A percentile compares a stretch with the other conserved stretches of the same genome.
These are phyloP conservation scores for Ogataea salicorniae DNA, from an alignment of 805 yeast genomes.

Conservation along the genomic window DNA sequence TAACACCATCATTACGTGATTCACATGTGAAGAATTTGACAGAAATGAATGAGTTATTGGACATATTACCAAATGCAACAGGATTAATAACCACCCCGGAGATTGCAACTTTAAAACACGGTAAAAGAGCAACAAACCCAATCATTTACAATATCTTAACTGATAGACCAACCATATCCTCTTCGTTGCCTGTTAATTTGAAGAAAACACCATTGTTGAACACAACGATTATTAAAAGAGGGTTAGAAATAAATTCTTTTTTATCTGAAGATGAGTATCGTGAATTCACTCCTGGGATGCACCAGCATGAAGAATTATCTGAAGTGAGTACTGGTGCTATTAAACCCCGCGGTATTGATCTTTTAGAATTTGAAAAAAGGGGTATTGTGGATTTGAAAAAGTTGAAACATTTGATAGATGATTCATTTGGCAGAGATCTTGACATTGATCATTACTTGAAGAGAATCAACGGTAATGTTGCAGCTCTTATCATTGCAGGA, in stretches of 20 bases:
- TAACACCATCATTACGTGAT: constrained; percentile 39
- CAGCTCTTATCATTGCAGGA: constrained; percentile 81
- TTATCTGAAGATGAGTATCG: constrained; percentile 19
- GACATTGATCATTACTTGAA: constrained; percentile 60
- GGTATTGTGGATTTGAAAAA: constrained; percentile 48
- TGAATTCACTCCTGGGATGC: not conserved
- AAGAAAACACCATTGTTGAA: constrained; percentile 55
- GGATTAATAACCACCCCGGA: constrained; percentile 85
- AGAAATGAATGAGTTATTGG: constrained; percentile 57
- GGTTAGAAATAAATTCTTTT: constrained; percentile 52
- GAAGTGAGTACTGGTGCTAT: too few relatives aligned
- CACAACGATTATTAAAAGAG: constrained; percentile 77
- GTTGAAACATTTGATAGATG: constrained; percentile 60
- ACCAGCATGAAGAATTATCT: constrained; percentile 8
- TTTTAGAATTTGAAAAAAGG: constrained; percentile 32
- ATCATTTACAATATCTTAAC: constrained; percentile 85
- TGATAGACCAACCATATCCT: constrained; percentile 84
- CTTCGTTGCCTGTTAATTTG: constrained; percentile 73
- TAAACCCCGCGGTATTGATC: constrained; percentile 33
- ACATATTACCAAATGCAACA: constrained; percentile 46
- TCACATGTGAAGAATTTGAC: constrained; percentile 61
- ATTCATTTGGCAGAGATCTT: constrained; percentile 70
- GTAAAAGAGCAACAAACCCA: constrained; percentile 57
- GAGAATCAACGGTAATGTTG: constrained; percentile 61
- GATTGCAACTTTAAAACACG: constrained; percentile 49